Base-by-base conservation (phyloP, 2,329 filamentous ascomycete species). In the Penicillium sp. region DNA sequence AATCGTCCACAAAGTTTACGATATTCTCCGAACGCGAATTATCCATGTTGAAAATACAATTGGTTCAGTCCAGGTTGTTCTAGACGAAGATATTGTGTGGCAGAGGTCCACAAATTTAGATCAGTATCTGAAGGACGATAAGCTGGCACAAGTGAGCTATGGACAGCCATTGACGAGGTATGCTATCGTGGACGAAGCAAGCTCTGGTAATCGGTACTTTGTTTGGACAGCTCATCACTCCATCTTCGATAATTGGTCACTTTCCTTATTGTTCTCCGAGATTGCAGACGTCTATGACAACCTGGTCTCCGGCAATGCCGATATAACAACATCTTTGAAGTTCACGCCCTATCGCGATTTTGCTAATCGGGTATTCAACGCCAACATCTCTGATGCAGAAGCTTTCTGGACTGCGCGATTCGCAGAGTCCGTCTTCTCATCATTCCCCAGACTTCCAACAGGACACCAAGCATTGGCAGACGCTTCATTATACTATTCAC, bases 141-240 rank as follows among this genome's bases (percentile, higher is more conserved):
- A 14, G 3, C 16, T 21, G 9, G 11, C 12, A 3, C 21, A 18
- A 0, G 26, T 55, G 3, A 23, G 47, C 5, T 57, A 59, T n/a
- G 55, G 54, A 4, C 26, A 50, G 8, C 59, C 52, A 11, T 40
- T 64, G 18, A 33, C 35, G 16, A 55, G 57, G n/a, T 62, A 56
- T 42, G 46, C 52, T 4, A 26, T 63, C 9, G 51, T 58, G 8
- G 21, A 26, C n/a, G 43, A 47, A 8, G 18, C 35, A 18, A 2
- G 1, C 11, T 21, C 35, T 14, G 47, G 47, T 23, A 38, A 50
- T 33, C 33, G 21, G 21, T 65, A 71, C 52, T 67, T 77, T 16
- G 64, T 74, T 12, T 72, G 71, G 58, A 75, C 73, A 1, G 67
- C 71, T 58, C 75, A 78, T 59, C 75, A 77, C 53, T 70, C 71